These are phyloP conservation scores for Casuarina equisetifolia DNA, from an alignment of 306 rosid genomes.

Conservation along the genomic window DNA sequence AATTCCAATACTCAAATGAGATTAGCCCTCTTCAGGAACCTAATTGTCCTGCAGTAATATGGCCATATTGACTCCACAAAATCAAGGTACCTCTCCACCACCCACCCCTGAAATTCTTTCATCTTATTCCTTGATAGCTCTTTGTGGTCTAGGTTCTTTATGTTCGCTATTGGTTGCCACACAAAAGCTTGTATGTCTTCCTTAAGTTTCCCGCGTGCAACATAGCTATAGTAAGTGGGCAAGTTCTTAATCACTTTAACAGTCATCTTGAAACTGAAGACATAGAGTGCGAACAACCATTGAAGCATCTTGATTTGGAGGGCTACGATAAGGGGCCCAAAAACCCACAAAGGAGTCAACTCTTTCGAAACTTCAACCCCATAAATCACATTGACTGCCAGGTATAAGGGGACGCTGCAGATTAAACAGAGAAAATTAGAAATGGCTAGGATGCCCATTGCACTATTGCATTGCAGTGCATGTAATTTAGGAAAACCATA, in stretches of 20 bases:
- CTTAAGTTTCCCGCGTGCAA: conserved; percentile 60
- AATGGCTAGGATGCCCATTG: neutral
- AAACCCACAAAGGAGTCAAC: conserved; percentile 80
- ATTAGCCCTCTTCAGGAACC: conserved; percentile 79
- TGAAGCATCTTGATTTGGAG: conserved; percentile 60
- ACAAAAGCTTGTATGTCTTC: conserved; percentile 44
- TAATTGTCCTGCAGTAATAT: conserved; percentile 66
- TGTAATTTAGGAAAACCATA: neutral
- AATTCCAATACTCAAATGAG: conserved; percentile 51
- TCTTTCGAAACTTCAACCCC: conserved; percentile 83
- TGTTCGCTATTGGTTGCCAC: conserved; percentile 51
- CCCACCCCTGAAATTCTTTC: conserved; percentile 53
- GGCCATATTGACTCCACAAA: conserved; percentile 87
- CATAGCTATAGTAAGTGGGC: conserved; percentile 59
- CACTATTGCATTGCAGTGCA: neutral
- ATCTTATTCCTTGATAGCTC: conserved; percentile 50
- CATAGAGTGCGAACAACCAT: conserved; percentile 55
- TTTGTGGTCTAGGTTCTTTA: conserved; percentile 61
- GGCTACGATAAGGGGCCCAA: conserved; percentile 68
- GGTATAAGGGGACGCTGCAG: conserved; percentile 72
- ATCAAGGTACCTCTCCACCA: conserved; percentile 65
- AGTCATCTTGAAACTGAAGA: conserved; percentile 77
- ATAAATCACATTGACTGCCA: conserved; percentile 57
- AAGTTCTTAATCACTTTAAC: conserved; percentile 45
- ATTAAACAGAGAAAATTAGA: conserved; percentile 34